A percentile compares a stretch with the other conserved stretches of the same genome.
phyloP scores from a whole-genome alignment of 805 yeast genomes.

The Monosporozyma yasuniensis region DNA sequence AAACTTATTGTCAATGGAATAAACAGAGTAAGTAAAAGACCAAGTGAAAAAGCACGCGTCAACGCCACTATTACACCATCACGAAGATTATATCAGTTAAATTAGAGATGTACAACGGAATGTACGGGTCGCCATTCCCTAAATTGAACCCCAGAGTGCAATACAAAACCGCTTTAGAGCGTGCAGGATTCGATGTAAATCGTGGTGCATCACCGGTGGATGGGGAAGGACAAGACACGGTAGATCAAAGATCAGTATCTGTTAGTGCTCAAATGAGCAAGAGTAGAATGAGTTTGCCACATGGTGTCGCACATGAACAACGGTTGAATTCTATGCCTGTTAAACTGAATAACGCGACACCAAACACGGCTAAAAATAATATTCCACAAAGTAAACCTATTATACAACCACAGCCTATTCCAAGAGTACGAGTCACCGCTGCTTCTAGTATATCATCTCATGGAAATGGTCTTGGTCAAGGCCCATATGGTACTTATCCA shows the following conservation, averaged over 20 bases:
- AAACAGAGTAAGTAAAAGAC: background rate
- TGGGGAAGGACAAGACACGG: background rate
- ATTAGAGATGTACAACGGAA: slow-evolving; percentile 15
- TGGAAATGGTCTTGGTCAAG: background rate
- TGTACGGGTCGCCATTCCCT: slow-evolving; percentile 49
- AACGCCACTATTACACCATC: background rate
- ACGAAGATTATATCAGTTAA: background rate
- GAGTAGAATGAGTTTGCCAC: background rate
- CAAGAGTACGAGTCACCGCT: background rate
- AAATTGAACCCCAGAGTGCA: slow-evolving; percentile 54
- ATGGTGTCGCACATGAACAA: background rate
- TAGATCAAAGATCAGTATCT: background rate
- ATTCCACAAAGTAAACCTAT: background rate
- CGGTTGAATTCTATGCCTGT: background rate
- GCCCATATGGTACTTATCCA: background rate
- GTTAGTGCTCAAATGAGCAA: background rate
- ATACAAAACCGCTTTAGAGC: slow-evolving; percentile 63
- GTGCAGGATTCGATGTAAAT: slow-evolving; percentile 64
- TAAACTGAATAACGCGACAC: background rate
- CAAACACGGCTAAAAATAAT: background rate
- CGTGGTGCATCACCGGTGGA: background rate
- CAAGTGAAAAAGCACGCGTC: background rate
- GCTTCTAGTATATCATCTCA: background rate
- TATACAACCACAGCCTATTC: background rate
- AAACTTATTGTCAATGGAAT: background rate